Base-by-base conservation (phyloP, 495 filamentous ascomycete species). In the Melanomma pulvis-pyrius region DNA sequence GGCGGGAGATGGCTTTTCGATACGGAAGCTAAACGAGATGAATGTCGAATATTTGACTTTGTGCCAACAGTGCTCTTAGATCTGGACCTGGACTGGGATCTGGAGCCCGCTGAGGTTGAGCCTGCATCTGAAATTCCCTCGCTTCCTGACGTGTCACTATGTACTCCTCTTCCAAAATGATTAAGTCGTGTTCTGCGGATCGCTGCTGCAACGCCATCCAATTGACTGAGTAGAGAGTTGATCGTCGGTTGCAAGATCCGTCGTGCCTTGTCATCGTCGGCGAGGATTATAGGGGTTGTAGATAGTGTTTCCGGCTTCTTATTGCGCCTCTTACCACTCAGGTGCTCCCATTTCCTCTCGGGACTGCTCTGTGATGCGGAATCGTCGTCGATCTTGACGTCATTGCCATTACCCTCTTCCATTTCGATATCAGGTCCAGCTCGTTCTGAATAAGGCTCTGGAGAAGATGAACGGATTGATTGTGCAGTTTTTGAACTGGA, bases 121-220 rank as follows among this genome's bases (percentile, higher is more conserved):
- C 59, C 69, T 54, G 30, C 53, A 29, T 63, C 68, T n/a, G 63
- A 49, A 6, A 26, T 52, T n/a, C 29, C 22, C 28, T 67, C 68
- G 47, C 68, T 71, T 29, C 54, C 68, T 8, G 68, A 71, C 7
- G 56, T 63, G 22, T 69, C 59, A 26, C 60, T 46, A 46, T 22
- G 13, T 6, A 61, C 59, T 4, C 47, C 51, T 28, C 47, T 36
- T 2, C 58, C 54, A 28, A 62, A 59, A 30, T 74, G 69, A 22
- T 68, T 69, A 1, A 82, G 76, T 32, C 86, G 82, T 8, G 84
- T 76, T 59, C 86, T 83, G 69, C 91, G 90, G 0, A 96, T 80
- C 1, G 85, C 82, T 19, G 78, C 78, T 2, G 96, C 81, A 0
- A 92, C 79, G 3, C 79, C 76, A 63, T 94, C 90, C 5, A 96